Evolutionary conservation across 805 yeast genomes (phyloP).

Genomic region (Kazachstania taianensis): DNA sequence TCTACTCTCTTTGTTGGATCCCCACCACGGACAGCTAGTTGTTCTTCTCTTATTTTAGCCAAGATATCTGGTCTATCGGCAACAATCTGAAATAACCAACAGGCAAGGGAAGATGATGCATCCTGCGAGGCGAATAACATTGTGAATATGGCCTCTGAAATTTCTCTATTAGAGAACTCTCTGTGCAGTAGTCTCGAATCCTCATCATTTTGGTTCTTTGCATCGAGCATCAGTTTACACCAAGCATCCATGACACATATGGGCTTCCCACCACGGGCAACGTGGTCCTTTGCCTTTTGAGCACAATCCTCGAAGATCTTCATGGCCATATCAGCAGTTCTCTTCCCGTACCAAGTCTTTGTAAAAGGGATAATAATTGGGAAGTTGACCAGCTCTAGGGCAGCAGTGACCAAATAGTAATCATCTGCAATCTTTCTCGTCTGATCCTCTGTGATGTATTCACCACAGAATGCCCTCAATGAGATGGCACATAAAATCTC

Average conservation of each 20-base stretch:
- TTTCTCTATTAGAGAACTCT: constrained; percentile 81
- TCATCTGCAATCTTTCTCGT: constrained; percentile 83
- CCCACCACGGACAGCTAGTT: constrained; percentile 67
- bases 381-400: constrained; percentile 93
- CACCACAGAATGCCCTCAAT: constrained; percentile 90
- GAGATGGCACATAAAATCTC: constrained; percentile 94
- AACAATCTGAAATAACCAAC: constrained; percentile 95
- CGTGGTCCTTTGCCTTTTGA: constrained; percentile 70
- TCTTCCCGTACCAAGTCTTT: constrained; percentile 95
- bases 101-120: constrained; percentile 92
- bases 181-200: constrained; percentile 57
- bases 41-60: constrained; percentile 84
- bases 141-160: constrained; percentile 93
- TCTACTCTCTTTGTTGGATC: constrained; percentile 55
- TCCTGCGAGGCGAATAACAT: constrained; percentile 96
- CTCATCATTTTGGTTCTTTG: constrained; percentile 37
- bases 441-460: constrained; percentile 86
- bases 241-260: constrained; percentile 93
- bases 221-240: constrained; percentile 77
- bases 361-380: constrained; percentile 94
- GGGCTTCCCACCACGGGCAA: constrained; percentile 68
- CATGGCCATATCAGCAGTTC: constrained; percentile 90
- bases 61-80: constrained; percentile 93
- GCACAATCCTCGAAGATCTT: constrained; percentile 84
- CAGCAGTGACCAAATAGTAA: constrained; percentile 87